Conservation (phyloP, 2,329 filamentous ascomycete genomes). For the Phaeoacremonium minimum region DNA sequence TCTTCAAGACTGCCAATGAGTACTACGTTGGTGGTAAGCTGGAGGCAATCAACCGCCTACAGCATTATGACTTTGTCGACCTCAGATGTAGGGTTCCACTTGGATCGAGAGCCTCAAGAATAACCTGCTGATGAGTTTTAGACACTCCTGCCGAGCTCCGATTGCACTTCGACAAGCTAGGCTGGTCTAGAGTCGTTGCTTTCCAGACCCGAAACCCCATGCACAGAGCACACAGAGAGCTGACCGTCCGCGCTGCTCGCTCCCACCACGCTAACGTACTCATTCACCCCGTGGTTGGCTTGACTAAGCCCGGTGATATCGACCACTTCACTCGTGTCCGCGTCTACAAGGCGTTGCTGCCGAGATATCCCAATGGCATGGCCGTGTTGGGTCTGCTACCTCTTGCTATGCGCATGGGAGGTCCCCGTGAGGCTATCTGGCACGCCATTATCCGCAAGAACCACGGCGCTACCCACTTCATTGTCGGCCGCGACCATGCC, state of each 20-base stretch:
- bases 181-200: constrained; percentile 94
- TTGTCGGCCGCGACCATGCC: constrained; percentile 96
- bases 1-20: constrained; percentile 75
- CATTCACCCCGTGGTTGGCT: constrained; percentile 96
- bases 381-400: constrained; percentile 91
- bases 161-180: constrained; percentile 97
- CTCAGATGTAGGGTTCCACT: constrained; percentile 67
- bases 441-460: constrained; percentile 99
- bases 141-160: constrained; percentile 93
- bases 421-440: constrained; percentile 97
- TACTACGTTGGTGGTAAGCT: constrained; percentile 96
- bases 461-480: constrained; percentile 98
- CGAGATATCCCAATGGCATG: constrained; percentile 98
- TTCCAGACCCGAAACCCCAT: constrained; percentile 99
- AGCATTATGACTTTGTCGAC: constrained; percentile 98
- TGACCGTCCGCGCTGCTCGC: constrained; percentile 94
- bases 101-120: not conserved
- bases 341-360: constrained; percentile 94
- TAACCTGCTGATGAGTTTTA: constrained; percentile 25
- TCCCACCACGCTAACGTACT: constrained; percentile 96
- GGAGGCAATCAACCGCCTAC: constrained; percentile 88
- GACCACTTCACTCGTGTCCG: constrained; percentile 99
- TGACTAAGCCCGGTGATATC: constrained; percentile 98
- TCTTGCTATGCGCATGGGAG: constrained; percentile 98
- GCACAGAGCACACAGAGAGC: constrained; percentile 96